phyloP scores from a whole-genome alignment of 176 grass and related monocot species.

The Raddia guianensis region DNA sequence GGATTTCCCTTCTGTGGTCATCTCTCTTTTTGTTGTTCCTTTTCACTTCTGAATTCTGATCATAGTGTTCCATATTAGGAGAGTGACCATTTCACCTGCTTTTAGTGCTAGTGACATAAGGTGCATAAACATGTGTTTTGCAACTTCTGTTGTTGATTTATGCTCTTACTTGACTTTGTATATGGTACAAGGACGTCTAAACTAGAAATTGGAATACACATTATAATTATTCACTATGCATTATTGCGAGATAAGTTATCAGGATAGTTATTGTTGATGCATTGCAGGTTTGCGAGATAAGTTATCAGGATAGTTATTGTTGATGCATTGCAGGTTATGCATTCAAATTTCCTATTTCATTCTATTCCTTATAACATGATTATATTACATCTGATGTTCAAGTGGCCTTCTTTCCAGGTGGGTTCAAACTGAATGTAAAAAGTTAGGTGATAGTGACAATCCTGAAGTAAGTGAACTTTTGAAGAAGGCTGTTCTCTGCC shows the following conservation, averaged over 20 bases:
- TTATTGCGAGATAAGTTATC: conserved; percentile 15
- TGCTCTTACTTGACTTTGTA: conserved; percentile 22
- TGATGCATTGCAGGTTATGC: neutral
- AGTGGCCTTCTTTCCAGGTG: conserved; percentile 52
- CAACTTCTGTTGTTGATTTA: conserved; percentile 12
- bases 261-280: neutral
- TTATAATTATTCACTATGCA: conserved; percentile 7
- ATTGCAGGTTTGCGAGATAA: conserved; percentile 9
- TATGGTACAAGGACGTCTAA: neutral
- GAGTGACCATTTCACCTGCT: neutral
- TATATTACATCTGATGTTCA: conserved; percentile 20
- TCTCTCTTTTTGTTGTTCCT: conserved; percentile 1
- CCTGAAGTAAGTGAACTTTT: conserved; percentile 92
- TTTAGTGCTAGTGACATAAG: conserved; percentile 26
- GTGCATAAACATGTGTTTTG: neutral
- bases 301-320: conserved; percentile 3
- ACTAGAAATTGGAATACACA: neutral
- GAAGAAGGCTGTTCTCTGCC: conserved; percentile 78
- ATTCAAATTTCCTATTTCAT: conserved; percentile 6
- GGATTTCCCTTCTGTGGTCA: conserved; percentile 14
- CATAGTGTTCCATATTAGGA: neutral
- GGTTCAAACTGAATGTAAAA: conserved; percentile 99
- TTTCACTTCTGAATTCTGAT: conserved; percentile 3
- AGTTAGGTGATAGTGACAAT: conserved; percentile 91
- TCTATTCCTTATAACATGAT: conserved; percentile 14